Evolutionary conservation across 73 alveolate genomes (phyloP).

Genomic region (Strombidium stylifer): DNA sequence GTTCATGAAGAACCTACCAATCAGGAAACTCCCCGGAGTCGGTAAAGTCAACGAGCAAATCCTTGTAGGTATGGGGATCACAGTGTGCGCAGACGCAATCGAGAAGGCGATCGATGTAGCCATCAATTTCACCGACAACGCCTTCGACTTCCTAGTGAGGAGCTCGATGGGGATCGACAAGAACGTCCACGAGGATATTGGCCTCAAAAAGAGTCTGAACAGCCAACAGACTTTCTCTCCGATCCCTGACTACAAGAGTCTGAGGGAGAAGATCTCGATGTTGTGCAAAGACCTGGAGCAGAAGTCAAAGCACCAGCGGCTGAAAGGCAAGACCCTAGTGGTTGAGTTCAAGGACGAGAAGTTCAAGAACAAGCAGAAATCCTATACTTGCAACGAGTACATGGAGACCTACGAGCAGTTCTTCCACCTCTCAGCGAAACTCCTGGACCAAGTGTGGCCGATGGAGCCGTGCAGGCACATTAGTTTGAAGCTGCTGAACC

Average conservation of each 20-base stretch:
- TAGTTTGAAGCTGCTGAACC: constrained; percentile 30
- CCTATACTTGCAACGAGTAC: constrained; percentile 8
- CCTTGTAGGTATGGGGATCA: constrained; percentile 66
- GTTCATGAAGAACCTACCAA: constrained; percentile 72
- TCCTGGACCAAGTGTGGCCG: constrained; percentile 31
- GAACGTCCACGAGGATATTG: constrained; percentile 39
- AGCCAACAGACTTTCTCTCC: constrained; percentile 31
- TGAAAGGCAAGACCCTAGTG: constrained; percentile 35
- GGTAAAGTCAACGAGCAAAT: constrained; percentile 83
- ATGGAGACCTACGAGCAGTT: constrained; percentile 13
- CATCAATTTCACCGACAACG: constrained; percentile 63
- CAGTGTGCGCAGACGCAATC: constrained; percentile 54
- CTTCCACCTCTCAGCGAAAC: background rate
- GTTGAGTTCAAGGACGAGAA: constrained; percentile 31
- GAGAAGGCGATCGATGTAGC: constrained; percentile 54
- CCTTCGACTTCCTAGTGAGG: constrained; percentile 68
- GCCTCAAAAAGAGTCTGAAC: constrained; percentile 30
- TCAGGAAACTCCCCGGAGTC: constrained; percentile 88
- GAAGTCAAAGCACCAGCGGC: constrained; percentile 19
- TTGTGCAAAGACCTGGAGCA: constrained; percentile 39
- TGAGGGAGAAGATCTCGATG: constrained; percentile 21
- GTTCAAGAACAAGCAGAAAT: constrained; percentile 28
- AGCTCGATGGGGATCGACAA: constrained; percentile 53
- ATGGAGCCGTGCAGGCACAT: constrained; percentile 29
- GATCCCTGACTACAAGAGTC: background rate